These are phyloP conservation scores for Colletotrichum echinochloae DNA, from an alignment of 2,329 filamentous ascomycete species.

Conservation along the genomic window DNA sequence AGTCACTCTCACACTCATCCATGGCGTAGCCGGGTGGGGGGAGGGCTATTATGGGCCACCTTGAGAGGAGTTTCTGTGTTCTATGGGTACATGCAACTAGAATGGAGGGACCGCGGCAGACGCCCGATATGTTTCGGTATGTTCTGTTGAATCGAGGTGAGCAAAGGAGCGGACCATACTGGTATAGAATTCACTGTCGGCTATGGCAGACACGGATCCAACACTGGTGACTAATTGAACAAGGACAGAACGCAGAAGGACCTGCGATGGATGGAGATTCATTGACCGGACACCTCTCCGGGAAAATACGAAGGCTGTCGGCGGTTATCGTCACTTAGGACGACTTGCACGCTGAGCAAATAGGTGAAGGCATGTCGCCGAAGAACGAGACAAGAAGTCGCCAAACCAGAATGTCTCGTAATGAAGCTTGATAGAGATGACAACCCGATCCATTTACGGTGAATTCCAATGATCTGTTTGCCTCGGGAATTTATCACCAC, in stretches of 20 bases:
- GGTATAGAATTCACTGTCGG: not conserved
- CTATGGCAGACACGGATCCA: not conserved
- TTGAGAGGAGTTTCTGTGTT: not conserved
- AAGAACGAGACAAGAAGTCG: not conserved
- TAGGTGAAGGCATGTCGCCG: not conserved
- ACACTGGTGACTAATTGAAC: not conserved
- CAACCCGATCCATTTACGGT: not conserved
- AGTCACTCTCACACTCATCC: slow-evolving; percentile 1
- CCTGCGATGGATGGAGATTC: not conserved
- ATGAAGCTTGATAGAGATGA: not conserved
- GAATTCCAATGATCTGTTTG: too few species aligned
- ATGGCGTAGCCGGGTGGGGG: not conserved
- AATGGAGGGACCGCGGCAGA: not conserved
- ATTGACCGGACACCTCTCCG: not conserved
- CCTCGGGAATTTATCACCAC: not conserved
- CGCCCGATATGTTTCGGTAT: too few species aligned
- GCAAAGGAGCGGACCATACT: too few species aligned
- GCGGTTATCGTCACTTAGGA: not conserved
- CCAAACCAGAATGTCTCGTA: not conserved
- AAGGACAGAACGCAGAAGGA: not conserved
- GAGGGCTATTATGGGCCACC: not conserved
- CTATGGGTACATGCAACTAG: not conserved
- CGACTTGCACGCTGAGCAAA: not conserved
- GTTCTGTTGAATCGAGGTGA: too few species aligned
- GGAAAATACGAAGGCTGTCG: not conserved